A percentile compares a stretch with the other conserved stretches of the same genome.
Evolutionary conservation across 306 rosid species (phyloP).

Genomic region (Urtica urens): DNA sequence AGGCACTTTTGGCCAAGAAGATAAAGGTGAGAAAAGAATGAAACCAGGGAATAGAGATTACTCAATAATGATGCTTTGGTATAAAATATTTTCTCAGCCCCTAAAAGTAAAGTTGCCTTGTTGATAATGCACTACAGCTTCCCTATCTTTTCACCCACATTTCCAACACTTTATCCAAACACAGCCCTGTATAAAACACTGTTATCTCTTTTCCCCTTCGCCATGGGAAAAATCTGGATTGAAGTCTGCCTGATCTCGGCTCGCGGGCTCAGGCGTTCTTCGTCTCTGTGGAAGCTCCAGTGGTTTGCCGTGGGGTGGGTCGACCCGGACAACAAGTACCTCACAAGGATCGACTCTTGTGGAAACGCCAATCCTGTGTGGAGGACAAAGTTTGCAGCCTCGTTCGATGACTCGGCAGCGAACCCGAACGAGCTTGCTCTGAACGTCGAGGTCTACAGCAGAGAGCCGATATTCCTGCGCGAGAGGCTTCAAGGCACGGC

Average conservation of each 20-base stretch:
- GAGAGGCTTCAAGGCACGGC: slow-evolving; percentile 71
- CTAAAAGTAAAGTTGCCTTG: slow-evolving; percentile 47
- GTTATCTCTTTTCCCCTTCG: slow-evolving; percentile 3
- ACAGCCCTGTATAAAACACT: slow-evolving; percentile 15
- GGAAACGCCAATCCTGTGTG: slow-evolving; percentile 70
- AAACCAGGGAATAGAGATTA: slow-evolving; percentile 10
- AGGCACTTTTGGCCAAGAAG: slow-evolving; percentile 6
- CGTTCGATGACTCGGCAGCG: slow-evolving; percentile 37
- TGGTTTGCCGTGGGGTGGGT: slow-evolving; percentile 87
- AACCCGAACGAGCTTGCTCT: slow-evolving; percentile 40
- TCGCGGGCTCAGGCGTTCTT: slow-evolving; percentile 47
- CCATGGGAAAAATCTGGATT: slow-evolving; percentile 63
- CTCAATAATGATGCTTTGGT: slow-evolving; percentile 26
- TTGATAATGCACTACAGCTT: slow-evolving; percentile 21
- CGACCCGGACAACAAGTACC: slow-evolving; percentile 60
- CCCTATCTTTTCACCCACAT: slow-evolving; percentile 12
- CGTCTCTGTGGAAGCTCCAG: slow-evolving; percentile 64
- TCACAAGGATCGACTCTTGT: slow-evolving; percentile 66
- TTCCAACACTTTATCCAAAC: slow-evolving; percentile 13
- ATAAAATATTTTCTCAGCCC: slow-evolving; percentile 11
- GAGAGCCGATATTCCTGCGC: slow-evolving; percentile 58
- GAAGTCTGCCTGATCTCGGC: slow-evolving; percentile 76
- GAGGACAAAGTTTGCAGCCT: slow-evolving; percentile 58
- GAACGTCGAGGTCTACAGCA: slow-evolving; percentile 56
- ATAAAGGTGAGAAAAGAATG: slow-evolving; percentile 18